Evolutionary conservation across 2,329 filamentous ascomycete genomes (phyloP), one percentile per base, ranked within the genome.

Genomic region (Aspergillus alliaceus): DNA sequence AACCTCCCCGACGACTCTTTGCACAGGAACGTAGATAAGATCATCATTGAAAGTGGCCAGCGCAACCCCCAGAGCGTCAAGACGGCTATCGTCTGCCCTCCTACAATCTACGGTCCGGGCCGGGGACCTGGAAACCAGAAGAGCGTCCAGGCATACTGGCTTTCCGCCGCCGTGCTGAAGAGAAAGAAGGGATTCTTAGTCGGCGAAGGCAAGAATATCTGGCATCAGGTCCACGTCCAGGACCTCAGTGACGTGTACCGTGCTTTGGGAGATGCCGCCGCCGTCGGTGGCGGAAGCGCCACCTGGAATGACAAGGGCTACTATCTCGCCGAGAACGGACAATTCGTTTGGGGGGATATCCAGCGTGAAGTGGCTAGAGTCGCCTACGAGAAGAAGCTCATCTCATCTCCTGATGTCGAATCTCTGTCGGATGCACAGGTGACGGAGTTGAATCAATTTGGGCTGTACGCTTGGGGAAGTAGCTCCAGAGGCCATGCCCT

Each of bases 361-460:
- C 64, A 74, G 58, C 68, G 71, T 12, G 66, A 65, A 2, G 63
- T 77, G 34, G 72, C 74, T 1, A 57, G 73, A 59, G 62, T 84
- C 64, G 85, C 84, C 0, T 75, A 79, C 46, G 78, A 83, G 60
- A 78, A 84, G 65, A 83, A 83, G 0, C 76, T 83, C n/a, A 75
- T 86, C 48, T 60, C 73, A 1, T 70, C 75, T 44, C 66, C 69
- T 1, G 72, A 75, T 24, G 73, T 75, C 3, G 70, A 79, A 51
- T 66, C 75, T 7, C 39, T 74, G 3, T 54, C 69, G 39, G 62
- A 66, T 27, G 64, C 64, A 1, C 62, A 74, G 49, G 69, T 74
- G 1, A 74, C 73, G 8, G 81, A 85, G 15, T 73, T 81, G 11
- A 73, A 78, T 15, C 34, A 61, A 12, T 58, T 58, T 31, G 73